Percentiles rank a stretch among this genome's conserved stretches.
These are phyloP conservation scores for Sherardia arvensis DNA, from an alignment of 257 asterid genomes.

Conservation along the genomic window DNA sequence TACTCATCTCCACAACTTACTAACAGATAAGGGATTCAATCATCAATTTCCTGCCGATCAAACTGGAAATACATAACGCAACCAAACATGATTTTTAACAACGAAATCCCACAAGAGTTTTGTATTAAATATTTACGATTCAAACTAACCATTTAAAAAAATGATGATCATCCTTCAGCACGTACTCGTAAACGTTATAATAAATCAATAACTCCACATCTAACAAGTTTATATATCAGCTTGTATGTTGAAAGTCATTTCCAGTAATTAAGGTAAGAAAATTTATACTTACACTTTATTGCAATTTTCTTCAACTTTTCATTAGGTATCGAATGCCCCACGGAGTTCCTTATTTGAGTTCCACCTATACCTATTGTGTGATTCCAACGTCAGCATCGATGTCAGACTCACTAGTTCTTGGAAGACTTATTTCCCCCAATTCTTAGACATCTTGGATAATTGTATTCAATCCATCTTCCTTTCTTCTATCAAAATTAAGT, in stretches of 20 bases:
- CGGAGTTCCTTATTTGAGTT: no score
- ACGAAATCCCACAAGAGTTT: background rate
- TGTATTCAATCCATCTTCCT: background rate
- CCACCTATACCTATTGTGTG: no score
- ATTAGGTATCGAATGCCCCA: no score
- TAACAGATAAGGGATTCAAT: background rate
- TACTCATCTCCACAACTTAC: background rate
- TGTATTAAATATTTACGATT: no score
- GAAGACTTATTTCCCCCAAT: no score
- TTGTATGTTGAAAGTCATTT: no score
- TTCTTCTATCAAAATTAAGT: no score
- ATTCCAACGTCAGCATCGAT: no score
- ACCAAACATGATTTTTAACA: background rate
- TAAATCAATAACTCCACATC: background rate
- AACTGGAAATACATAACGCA: background rate
- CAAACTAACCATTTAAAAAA: background rate
- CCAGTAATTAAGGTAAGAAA: no score
- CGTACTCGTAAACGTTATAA: background rate
- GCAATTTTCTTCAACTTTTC: background rate
- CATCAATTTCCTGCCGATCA: background rate
- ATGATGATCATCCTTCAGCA: background rate
- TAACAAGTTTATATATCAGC: background rate
- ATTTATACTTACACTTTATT: background rate
- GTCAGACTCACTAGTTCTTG: no score
- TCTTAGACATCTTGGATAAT: no score